Percentiles rank a stretch among this genome's conserved stretches.
Conservation (phyloP, 306 rosid genomes). For the Oemleria cerasiformis region DNA sequence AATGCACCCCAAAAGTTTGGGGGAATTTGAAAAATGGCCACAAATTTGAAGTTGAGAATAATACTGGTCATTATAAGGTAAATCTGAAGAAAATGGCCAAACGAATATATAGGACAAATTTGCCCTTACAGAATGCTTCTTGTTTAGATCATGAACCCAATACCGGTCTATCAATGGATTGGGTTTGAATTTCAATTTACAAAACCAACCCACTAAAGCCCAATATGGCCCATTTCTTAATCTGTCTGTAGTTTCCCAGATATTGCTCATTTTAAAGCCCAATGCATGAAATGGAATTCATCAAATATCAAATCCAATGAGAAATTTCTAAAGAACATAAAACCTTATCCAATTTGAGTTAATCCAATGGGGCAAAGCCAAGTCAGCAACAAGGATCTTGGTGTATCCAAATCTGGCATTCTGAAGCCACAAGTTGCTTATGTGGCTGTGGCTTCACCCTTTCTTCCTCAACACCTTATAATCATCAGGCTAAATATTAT, state of each 20-base stretch:
- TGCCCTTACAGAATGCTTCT: not conserved
- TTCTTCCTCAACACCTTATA: conserved; percentile 15
- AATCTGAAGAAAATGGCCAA: no score
- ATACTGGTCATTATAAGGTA: no score
- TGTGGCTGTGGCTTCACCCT: conserved; percentile 45
- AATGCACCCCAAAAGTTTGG: not conserved
- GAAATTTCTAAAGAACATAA: conserved; percentile 5
- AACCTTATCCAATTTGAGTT: conserved; percentile 56
- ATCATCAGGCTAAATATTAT: conserved; percentile 4
- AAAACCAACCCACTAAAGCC: not conserved
- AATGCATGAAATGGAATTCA: conserved; percentile 3
- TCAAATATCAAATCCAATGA: not conserved
- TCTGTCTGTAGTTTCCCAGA: no score
- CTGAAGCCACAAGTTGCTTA: conserved; percentile 64
- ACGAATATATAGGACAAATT: not conserved
- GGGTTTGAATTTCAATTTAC: not conserved
- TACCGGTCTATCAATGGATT: not conserved
- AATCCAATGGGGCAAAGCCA: conserved; percentile 64
- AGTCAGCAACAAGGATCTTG: conserved; percentile 48
- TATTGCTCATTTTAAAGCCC: not conserved
- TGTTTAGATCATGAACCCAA: not conserved
- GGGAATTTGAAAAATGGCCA: no score
- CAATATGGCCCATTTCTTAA: not conserved
- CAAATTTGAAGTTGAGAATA: no score
- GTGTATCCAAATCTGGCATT: conserved; percentile 48